Evolutionary conservation across 441 rosid genomes (phyloP).

Genomic region (Flueggea neowawraea): DNA sequence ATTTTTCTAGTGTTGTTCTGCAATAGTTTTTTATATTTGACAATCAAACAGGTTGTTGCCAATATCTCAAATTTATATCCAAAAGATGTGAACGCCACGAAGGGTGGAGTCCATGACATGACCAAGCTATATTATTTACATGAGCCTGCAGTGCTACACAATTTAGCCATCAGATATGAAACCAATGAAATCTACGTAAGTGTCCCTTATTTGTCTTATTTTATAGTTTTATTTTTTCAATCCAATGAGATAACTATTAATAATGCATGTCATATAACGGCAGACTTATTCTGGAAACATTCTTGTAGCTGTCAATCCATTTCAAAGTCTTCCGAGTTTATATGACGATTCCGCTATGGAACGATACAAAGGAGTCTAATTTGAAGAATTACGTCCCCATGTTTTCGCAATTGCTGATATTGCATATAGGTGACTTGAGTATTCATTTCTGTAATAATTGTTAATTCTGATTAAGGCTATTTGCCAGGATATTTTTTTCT

Average conservation of each 20-base stretch:
- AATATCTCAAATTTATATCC: slow-evolving; percentile 56
- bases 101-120: slow-evolving; percentile 93
- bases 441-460: neutral
- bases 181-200: slow-evolving; percentile 80
- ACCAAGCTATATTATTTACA: slow-evolving; percentile 73
- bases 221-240: slow-evolving; percentile 14
- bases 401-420: slow-evolving; percentile 83
- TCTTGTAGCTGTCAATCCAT: slow-evolving; percentile 94
- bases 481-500: slow-evolving; percentile 6
- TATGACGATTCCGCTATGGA: slow-evolving; percentile 59
- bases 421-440: slow-evolving; percentile 60
- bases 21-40: neutral
- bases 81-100: slow-evolving; percentile 60
- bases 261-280: slow-evolving; percentile 48
- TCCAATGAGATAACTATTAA: slow-evolving; percentile 9
- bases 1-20: no score
- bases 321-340: slow-evolving; percentile 60
- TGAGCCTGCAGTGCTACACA: slow-evolving; percentile 83
- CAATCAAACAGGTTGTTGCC: slow-evolving; percentile 45
- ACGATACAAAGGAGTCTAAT: slow-evolving; percentile 52
- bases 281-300: slow-evolving; percentile 95
- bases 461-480: neutral
- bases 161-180: slow-evolving; percentile 61
- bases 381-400: slow-evolving; percentile 66
- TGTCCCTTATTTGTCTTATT: slow-evolving; percentile 4